Evolutionary conservation across 2,329 filamentous ascomycete species (phyloP).

Genomic region (Aspergillus ruber): DNA sequence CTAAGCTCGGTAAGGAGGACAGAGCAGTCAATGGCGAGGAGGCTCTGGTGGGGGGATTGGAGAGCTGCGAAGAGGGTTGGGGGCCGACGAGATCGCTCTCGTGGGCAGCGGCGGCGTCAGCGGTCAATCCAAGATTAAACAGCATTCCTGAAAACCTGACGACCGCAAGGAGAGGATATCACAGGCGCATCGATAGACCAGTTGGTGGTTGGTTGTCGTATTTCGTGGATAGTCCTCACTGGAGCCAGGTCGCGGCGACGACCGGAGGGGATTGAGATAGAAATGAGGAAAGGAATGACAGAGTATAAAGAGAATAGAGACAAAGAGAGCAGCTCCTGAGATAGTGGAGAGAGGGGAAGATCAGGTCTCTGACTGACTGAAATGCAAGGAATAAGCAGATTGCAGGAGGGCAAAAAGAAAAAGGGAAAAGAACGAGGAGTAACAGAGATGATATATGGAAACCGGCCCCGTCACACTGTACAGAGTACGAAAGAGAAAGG

Average conservation of each 20-base stretch:
- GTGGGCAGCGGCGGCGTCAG: slow-evolving; percentile 39
- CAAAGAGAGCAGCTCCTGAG: neutral
- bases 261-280: neutral
- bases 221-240: no score
- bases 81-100: slow-evolving; percentile 26
- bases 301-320: neutral
- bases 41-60: slow-evolving; percentile 13
- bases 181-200: neutral
- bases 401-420: neutral
- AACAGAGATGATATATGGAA: neutral
- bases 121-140: slow-evolving; percentile 38
- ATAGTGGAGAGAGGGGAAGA: neutral
- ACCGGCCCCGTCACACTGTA: no score
- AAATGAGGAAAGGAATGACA: neutral
- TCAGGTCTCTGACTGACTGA: neutral
- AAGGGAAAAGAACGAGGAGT: neutral
- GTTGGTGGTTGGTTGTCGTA: no score
- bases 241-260: neutral
- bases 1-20: slow-evolving; percentile 18
- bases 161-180: no score
- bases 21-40: slow-evolving; percentile 18
- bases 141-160: slow-evolving; percentile 26
- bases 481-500: no score
- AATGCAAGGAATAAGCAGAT: slow-evolving; percentile 1
- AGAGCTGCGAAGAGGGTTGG: slow-evolving; percentile 16